Evolutionary conservation across 495 filamentous ascomycete species (phyloP).

Genomic region (Aspergillus olivimuriae): DNA sequence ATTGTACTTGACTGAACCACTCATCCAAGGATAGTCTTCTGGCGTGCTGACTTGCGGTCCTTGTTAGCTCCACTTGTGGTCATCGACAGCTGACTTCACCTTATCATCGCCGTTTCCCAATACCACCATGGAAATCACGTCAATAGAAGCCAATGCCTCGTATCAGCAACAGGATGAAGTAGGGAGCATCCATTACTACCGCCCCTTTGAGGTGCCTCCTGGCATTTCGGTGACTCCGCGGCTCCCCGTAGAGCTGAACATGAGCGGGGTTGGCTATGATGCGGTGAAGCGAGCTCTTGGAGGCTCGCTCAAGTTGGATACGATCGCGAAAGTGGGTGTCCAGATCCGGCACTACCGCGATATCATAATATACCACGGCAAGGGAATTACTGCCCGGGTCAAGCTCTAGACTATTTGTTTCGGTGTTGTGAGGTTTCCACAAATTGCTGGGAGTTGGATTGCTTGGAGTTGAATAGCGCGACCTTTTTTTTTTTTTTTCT

Average conservation of each 20-base stretch:
- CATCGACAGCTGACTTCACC: conserved; percentile 79
- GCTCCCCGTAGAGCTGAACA: conserved; percentile 72
- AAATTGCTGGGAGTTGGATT: neutral
- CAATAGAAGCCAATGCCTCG: conserved; percentile 74
- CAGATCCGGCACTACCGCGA: conserved; percentile 66
- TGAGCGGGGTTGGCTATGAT: conserved; percentile 76
- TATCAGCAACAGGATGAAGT: conserved; percentile 74
- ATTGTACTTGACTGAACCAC: neutral
- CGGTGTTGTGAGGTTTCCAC: neutral
- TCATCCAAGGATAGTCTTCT: too few species aligned
- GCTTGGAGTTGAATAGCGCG: neutral
- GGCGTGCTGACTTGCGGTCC: conserved; percentile 12
- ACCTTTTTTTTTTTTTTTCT: conserved; percentile 1
- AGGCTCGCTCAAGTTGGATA: conserved; percentile 69
- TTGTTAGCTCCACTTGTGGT: conserved; percentile 65
- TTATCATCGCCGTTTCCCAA: conserved; percentile 69
- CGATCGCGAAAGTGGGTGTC: conserved; percentile 65
- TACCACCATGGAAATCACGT: conserved; percentile 66
- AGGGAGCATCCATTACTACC: conserved; percentile 66
- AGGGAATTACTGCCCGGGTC: conserved; percentile 69
- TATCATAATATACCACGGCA: conserved; percentile 61
- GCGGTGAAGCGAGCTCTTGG: conserved; percentile 79
- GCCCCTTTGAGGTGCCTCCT: conserved; percentile 72
- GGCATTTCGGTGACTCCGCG: conserved; percentile 62
- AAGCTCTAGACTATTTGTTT: conserved; percentile 38